Percentiles rank a stretch among this genome's conserved stretches.
Evolutionary conservation across 129 eudicot genomes (phyloP).

Genomic region (Pseudognaphalium luteoalbum): DNA sequence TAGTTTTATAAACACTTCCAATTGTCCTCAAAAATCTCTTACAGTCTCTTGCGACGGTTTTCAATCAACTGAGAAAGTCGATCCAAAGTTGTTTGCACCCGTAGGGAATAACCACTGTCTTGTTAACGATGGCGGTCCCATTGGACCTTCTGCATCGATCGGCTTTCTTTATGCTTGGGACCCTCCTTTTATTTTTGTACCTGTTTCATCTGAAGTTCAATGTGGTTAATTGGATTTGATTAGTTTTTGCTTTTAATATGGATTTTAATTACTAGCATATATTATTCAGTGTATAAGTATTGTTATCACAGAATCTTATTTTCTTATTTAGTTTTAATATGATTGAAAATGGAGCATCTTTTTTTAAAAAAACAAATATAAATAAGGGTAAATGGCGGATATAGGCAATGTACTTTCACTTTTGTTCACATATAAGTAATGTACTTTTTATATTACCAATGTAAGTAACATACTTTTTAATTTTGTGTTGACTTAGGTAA

Average conservation of each 20-base stretch:
- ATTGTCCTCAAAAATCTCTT: slow-evolving; percentile 19
- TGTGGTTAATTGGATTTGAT: neutral
- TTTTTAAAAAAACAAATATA: too few species aligned
- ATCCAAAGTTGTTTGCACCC: slow-evolving; percentile 14
- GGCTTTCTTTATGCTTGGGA: slow-evolving; percentile 25
- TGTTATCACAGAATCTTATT: too few species aligned
- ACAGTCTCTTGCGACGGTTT: slow-evolving; percentile 27
- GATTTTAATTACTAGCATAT: too few species aligned
- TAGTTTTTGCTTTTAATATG: neutral
- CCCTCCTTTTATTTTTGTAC: slow-evolving; percentile 13
- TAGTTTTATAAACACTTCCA: slow-evolving; percentile 30
- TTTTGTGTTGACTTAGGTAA: too few species aligned
- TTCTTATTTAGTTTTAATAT: too few species aligned
- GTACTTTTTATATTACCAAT: too few species aligned
- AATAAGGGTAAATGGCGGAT: too few species aligned
- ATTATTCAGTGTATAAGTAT: too few species aligned
- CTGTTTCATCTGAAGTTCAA: neutral
- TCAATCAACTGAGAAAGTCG: slow-evolving; percentile 27
- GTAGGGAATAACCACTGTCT: neutral
- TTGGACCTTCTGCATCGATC: neutral
- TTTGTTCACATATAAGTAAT: too few species aligned
- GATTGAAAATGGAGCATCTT: too few species aligned
- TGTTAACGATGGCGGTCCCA: slow-evolving; percentile 1
- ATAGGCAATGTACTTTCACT: too few species aligned
- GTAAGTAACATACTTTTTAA: too few species aligned